phyloP scores from a whole-genome alignment of 192 early-diverging fungal species.

The Linnemannia exigua region DNA sequence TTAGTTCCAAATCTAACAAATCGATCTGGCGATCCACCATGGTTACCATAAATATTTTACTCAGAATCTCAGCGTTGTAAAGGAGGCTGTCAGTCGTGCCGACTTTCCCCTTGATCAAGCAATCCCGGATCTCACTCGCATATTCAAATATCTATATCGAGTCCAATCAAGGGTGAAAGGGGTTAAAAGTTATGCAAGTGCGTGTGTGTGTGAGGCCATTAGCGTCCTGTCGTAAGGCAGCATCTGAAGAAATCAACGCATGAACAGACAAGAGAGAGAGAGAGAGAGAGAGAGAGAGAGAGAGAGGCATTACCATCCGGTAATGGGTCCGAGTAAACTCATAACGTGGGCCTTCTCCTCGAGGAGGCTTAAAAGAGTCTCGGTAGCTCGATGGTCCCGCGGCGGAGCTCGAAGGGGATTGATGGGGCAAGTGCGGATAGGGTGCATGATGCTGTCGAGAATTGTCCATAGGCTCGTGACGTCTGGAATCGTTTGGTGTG shows the following conservation, averaged over 20 bases:
- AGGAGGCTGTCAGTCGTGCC: constrained; percentile 49
- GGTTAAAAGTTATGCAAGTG: neutral
- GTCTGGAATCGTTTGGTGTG: neutral
- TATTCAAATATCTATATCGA: constrained; percentile 52
- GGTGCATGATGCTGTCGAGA: constrained; percentile 10
- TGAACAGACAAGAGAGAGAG: neutral
- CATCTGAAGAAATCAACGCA: neutral
- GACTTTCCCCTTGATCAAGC: constrained; percentile 47
- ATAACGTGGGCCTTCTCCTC: constrained; percentile 24
- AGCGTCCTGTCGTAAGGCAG: neutral
- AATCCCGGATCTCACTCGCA: constrained; percentile 52
- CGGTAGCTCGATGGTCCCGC: constrained; percentile 8
- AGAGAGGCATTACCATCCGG: constrained; percentile 27
- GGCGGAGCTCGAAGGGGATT: neutral
- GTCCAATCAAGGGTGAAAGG: neutral
- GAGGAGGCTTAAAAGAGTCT: constrained; percentile 4
- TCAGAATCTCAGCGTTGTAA: constrained; percentile 51
- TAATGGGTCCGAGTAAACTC: constrained; percentile 25
- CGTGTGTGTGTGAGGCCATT: neutral
- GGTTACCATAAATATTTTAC: constrained; percentile 52
- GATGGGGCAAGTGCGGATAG: neutral
- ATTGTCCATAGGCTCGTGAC: constrained; percentile 1
- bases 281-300: neutral
- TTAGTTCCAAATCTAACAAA: neutral
- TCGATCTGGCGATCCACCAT: neutral